phyloP scores from a whole-genome alignment of 768 basidiomycete species.

The Lepiota subincarnata region DNA sequence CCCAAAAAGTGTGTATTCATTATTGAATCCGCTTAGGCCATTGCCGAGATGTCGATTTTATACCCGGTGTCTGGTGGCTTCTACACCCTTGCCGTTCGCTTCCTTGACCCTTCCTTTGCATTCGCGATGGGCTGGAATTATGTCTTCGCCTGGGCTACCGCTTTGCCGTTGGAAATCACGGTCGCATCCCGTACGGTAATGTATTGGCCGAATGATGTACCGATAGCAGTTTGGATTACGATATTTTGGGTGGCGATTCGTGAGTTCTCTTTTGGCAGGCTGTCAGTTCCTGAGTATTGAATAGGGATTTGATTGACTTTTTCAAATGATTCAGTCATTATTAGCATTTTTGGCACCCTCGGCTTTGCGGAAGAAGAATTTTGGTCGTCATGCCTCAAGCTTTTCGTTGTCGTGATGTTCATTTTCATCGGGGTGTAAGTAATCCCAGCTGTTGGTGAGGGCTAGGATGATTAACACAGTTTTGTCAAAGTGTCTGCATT shows the following conservation, averaged over 20 bases:
- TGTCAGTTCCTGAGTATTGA: background rate
- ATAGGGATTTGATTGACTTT: background rate
- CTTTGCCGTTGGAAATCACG: slow-evolving; percentile 41
- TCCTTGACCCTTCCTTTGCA: slow-evolving; percentile 44
- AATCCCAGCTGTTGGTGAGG: background rate
- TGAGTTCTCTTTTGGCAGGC: slow-evolving; percentile 13
- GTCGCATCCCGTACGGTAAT: slow-evolving; percentile 41
- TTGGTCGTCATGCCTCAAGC: slow-evolving; percentile 47
- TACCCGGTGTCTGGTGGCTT: slow-evolving; percentile 48
- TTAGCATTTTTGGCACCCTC: slow-evolving; percentile 40
- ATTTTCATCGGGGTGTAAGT: slow-evolving; percentile 41
- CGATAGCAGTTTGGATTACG: slow-evolving; percentile 42
- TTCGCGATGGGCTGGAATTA: slow-evolving; percentile 52
- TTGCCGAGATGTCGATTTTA: slow-evolving; percentile 47
- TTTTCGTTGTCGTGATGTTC: slow-evolving; percentile 42
- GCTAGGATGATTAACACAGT: background rate
- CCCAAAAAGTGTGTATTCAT: background rate
- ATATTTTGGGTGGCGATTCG: slow-evolving; percentile 40
- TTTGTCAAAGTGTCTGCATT: slow-evolving; percentile 31
- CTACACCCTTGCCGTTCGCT: slow-evolving; percentile 42
- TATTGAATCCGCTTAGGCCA: slow-evolving; percentile 26
- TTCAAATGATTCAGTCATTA: slow-evolving; percentile 24
- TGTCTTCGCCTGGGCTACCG: slow-evolving; percentile 42
- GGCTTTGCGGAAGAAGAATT: slow-evolving; percentile 47
- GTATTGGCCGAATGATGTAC: slow-evolving; percentile 37